A percentile compares a stretch with the other conserved stretches of the same genome.
phyloP scores from a whole-genome alignment of 2,329 filamentous ascomycete genomes.

The Cyanodermella asteris region DNA sequence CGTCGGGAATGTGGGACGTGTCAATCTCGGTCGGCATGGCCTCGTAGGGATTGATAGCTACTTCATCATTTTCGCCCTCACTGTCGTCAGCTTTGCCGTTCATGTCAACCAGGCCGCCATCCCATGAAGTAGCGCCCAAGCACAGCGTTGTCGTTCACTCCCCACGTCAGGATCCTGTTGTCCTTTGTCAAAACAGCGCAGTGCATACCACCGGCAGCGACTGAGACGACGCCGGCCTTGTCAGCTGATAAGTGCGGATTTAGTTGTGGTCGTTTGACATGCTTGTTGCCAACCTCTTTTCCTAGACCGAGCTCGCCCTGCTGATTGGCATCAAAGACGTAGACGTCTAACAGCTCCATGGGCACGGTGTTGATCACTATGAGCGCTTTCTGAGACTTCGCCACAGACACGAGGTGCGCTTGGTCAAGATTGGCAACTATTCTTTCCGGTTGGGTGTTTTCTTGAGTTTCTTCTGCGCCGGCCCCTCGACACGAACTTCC shows the following conservation, averaged over 20 bases:
- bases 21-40: constrained; percentile 30
- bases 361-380: constrained; percentile 36
- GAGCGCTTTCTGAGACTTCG: constrained; percentile 3
- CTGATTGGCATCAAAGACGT: constrained; percentile 56
- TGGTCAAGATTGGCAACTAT: neutral
- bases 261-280: constrained; percentile 49
- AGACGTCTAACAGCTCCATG: constrained; percentile 44
- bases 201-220: constrained; percentile 55
- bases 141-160: constrained; percentile 63
- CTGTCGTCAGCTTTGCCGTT: constrained; percentile 23
- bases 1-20: constrained; percentile 25
- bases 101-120: constrained; percentile 12
- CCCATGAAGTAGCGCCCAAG: constrained; percentile 47
- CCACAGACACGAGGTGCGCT: constrained; percentile 1
- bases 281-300: constrained; percentile 21
- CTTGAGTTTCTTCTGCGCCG: neutral
- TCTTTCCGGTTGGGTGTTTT: constrained; percentile 2
- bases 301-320: constrained; percentile 63
- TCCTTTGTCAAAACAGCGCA: constrained; percentile 51
- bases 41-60: constrained; percentile 34
- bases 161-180: constrained; percentile 70
- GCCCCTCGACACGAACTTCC: too few relatives aligned
- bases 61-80: constrained; percentile 22
- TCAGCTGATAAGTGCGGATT: constrained; percentile 37
- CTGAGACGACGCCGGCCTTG: constrained; percentile 27